These are phyloP conservation scores for Prunus yedoensis DNA, from an alignment of 331 rosid species.

Conservation along the genomic window DNA sequence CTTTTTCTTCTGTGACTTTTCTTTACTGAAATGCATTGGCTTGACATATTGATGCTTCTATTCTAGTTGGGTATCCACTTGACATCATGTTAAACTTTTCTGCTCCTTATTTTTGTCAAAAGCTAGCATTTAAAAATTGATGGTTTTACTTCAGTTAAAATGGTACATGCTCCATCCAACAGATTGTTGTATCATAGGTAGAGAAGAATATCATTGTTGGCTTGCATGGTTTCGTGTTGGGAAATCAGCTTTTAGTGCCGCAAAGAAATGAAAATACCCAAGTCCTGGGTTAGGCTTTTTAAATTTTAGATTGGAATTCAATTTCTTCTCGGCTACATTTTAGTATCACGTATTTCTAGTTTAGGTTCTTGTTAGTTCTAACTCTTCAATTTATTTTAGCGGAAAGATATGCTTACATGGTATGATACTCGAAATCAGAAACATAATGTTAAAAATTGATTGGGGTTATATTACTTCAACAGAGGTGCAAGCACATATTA, in stretches of 20 bases:
- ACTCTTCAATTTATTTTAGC: background rate
- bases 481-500: background rate
- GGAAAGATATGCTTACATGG: background rate
- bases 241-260: background rate
- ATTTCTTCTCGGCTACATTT: background rate
- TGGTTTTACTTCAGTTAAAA: background rate
- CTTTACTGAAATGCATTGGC: background rate
- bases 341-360: background rate
- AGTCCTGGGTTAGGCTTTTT: background rate
- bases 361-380: background rate
- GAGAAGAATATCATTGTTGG: background rate
- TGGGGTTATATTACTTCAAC: background rate
- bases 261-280: background rate
- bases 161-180: background rate
- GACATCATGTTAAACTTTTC: background rate
- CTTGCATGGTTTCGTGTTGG: background rate
- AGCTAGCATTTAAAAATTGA: background rate
- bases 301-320: background rate
- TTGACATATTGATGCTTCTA: background rate
- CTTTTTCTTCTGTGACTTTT: background rate
- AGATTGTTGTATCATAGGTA: conserved; percentile 1
- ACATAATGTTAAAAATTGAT: background rate
- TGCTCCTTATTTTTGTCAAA: background rate
- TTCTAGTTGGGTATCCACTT: conserved; percentile 1
- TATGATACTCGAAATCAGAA: background rate